These are phyloP conservation scores for Austroboletus niveus DNA, from an alignment of 1,284 basidiomycete genomes.

Conservation along the genomic window DNA sequence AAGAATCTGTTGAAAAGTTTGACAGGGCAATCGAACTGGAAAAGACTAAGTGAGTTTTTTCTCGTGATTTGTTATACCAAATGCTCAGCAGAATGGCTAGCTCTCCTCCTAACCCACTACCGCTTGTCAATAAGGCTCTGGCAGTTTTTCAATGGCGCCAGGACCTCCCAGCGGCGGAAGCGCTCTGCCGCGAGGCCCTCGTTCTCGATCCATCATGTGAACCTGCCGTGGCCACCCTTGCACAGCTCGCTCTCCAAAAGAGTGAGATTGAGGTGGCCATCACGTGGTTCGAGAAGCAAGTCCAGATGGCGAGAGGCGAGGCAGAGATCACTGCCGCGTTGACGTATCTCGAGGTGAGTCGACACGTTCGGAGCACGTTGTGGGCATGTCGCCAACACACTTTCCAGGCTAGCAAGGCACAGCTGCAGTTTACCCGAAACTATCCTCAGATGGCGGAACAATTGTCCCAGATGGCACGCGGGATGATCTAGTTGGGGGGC, in stretches of 20 bases:
- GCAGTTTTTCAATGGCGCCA: conserved; percentile 96
- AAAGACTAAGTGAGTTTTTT: conserved; percentile 57
- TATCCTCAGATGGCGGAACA: conserved; percentile 82
- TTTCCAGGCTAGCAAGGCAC: conserved; percentile 71
- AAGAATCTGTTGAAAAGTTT: conserved; percentile 94
- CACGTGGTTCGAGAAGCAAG: conserved; percentile 83
- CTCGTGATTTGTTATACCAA: neutral
- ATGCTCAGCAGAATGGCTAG: conserved; percentile 29
- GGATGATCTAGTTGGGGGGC: conserved; percentile 29
- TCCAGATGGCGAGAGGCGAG: conserved; percentile 88
- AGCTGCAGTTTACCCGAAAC: conserved; percentile 77
- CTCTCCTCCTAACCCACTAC: conserved; percentile 79
- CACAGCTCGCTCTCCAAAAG: conserved; percentile 92
- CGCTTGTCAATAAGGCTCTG: conserved; percentile 96
- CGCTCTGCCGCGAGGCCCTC: conserved; percentile 86
- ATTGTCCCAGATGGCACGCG: conserved; percentile 52
- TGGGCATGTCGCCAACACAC: conserved; percentile 1
- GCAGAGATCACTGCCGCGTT: conserved; percentile 87
- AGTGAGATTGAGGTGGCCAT: conserved; percentile 87
- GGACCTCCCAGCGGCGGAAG: conserved; percentile 81
- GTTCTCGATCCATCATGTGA: conserved; percentile 92
- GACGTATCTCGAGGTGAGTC: conserved; percentile 77
- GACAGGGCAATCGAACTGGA: conserved; percentile 92
- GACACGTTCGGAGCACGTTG: neutral
- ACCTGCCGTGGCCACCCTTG: conserved; percentile 93